Evolutionary conservation across 1,139 yeast genomes (phyloP), one percentile per base, ranked within the genome.

Genomic region (Geotrichum cucujoidarum): DNA sequence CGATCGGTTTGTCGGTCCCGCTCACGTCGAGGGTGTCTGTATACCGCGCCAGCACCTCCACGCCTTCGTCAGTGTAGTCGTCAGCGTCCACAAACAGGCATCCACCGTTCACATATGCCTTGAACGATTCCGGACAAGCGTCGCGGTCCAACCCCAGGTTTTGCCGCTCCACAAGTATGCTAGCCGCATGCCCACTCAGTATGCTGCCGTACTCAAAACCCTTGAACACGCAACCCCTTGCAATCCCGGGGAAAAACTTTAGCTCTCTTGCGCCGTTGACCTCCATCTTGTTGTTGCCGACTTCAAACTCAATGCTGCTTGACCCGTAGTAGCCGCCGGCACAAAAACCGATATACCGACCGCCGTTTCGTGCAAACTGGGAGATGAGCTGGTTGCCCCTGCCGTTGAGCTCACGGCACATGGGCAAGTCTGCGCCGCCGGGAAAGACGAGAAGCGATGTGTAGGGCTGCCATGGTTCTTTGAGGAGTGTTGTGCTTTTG

Each of bases 351-450:
- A 92, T 64, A 60, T 72, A 88, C 48, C 73, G 70, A 1, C 98
- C 99, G 18, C 98, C 98, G 47, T 72, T 71, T 31, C 78, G 71
- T 2, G 92, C 89, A 64, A 73, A 90, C 43, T 78, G 78, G 27
- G 69, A 65, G 50, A 92, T 86, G 35, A 68, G 68, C 2, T 66
- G 60, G 58, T 81, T 86, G 0, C 89, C 90, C 6, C 65, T 68
- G 1, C 96, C 95, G 57, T 84, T 80, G 49, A 90, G 72, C 1
- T 73, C 72, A 39, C 74, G 70, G 61, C 96, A 86, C 61, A 77
- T 83, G 0, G 97, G 97, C 46, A 89, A 68, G 64, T 92, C 98
- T 0, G 97, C 97, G 2, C 98, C 98, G 2, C 98, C 98, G 0
- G 98, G 99, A 24, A 94, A 67, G 3, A 90, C 95, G 45, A 92